A percentile compares a stretch with the other conserved stretches of the same genome.
Conservation (phyloP, 768 basidiomycete genomes). For the Macrolepiota fuliginosa region DNA sequence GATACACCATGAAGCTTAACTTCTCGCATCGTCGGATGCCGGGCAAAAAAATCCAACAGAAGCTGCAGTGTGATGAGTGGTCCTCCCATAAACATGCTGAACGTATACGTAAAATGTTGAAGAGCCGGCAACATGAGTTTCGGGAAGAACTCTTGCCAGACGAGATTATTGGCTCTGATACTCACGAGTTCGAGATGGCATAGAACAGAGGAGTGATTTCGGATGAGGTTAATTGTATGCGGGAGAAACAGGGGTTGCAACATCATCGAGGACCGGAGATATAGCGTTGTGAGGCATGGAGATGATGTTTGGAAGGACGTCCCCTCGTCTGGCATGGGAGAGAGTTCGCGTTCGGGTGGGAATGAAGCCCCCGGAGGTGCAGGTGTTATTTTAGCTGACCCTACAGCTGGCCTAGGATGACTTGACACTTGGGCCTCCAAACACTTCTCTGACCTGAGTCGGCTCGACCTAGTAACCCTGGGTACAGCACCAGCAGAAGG, state of each 20-base stretch:
- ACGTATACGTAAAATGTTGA: neutral
- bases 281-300: neutral
- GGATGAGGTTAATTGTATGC: slow-evolving; percentile 3
- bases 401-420: no score
- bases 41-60: neutral
- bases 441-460: no score
- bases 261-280: slow-evolving; percentile 7
- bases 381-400: no score
- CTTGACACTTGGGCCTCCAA: no score
- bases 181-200: neutral
- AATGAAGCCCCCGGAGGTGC: no score
- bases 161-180: neutral
- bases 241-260: slow-evolving; percentile 1
- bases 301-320: neutral
- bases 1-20: neutral
- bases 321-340: neutral
- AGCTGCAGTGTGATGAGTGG: neutral
- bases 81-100: neutral
- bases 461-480: no score
- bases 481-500: no score
- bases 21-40: neutral
- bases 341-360: no score
- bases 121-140: neutral
- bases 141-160: neutral
- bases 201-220: neutral